Percentiles rank a stretch among this genome's conserved stretches.
Evolutionary conservation across 202 grass and related monocot species (phyloP).

Genomic region (Dendrocalamus latiflorus): DNA sequence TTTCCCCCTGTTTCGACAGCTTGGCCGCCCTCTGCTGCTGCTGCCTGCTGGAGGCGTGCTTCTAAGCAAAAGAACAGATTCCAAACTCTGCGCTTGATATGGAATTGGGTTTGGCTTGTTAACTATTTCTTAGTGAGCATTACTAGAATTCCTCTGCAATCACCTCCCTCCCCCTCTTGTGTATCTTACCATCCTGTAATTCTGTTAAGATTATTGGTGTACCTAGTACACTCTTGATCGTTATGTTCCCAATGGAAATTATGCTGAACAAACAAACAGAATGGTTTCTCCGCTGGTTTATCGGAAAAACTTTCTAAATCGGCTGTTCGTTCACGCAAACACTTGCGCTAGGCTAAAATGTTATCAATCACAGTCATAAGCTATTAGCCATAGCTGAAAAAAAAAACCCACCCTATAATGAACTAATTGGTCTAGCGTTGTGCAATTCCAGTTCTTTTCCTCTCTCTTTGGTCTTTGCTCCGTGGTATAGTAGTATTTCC

Average conservation of each 20-base stretch:
- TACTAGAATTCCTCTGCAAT: background rate
- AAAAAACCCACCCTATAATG: no score
- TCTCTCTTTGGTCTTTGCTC: background rate
- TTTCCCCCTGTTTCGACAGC: background rate
- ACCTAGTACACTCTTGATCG: background rate
- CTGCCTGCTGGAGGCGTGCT: slow-evolving; percentile 64
- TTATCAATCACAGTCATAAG: no score
- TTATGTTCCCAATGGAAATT: slow-evolving; percentile 2
- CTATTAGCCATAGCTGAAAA: no score
- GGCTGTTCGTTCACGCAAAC: no score
- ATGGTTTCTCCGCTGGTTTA: no score
- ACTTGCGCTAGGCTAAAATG: no score
- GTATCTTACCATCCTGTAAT: background rate
- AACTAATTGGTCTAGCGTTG: background rate
- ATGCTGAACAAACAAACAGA: no score
- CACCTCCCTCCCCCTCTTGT: background rate
- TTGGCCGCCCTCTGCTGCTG: slow-evolving; percentile 61
- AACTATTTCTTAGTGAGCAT: no score
- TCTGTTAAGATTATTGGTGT: slow-evolving; percentile 16
- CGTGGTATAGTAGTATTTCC: background rate
- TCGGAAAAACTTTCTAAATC: no score
- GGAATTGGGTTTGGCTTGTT: slow-evolving; percentile 4
- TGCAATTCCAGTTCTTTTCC: background rate
- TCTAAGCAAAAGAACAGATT: slow-evolving; percentile 11
- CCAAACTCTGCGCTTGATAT: background rate